These are phyloP conservation scores for Kwoniella sp. DNA, from an alignment of 768 basidiomycete genomes.

Conservation along the genomic window DNA sequence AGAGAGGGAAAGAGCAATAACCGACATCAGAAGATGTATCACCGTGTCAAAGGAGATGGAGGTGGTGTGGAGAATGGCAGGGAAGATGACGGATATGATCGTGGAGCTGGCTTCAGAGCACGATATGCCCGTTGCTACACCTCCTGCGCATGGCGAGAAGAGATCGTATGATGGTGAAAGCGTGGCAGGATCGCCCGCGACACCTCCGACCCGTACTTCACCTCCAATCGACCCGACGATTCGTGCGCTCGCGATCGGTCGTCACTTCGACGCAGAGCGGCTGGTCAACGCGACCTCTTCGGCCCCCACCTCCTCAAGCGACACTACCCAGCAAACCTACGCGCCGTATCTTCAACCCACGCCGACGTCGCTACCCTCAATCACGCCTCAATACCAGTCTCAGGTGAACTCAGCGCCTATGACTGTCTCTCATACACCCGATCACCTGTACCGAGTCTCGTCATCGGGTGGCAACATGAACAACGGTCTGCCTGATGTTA, in stretches of 20 bases:
- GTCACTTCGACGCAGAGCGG: background rate
- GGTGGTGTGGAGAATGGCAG: constrained; percentile 51
- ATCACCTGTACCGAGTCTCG: background rate
- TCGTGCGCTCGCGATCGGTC: background rate
- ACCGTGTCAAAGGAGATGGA: constrained; percentile 61
- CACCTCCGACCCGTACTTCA: background rate
- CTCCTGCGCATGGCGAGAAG: constrained; percentile 15
- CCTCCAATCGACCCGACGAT: background rate
- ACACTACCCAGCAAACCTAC: background rate
- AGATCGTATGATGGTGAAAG: constrained; percentile 2
- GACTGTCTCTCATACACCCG: background rate
- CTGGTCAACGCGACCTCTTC: background rate
- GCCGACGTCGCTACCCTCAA: background rate
- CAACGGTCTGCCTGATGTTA: background rate
- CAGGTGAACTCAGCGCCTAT: background rate
- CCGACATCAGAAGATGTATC: constrained; percentile 66
- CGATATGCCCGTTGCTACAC: constrained; percentile 15
- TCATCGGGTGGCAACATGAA: background rate
- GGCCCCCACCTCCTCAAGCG: too few species aligned
- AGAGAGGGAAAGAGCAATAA: constrained; percentile 62
- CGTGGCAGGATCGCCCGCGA: background rate
- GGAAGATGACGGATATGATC: constrained; percentile 48
- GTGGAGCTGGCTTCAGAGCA: constrained; percentile 33
- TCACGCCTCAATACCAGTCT: background rate
- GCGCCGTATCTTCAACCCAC: background rate